These are phyloP conservation scores for Elongisporangium anandrum DNA, from an alignment of 352 stramenopile species.

Conservation along the genomic window DNA sequence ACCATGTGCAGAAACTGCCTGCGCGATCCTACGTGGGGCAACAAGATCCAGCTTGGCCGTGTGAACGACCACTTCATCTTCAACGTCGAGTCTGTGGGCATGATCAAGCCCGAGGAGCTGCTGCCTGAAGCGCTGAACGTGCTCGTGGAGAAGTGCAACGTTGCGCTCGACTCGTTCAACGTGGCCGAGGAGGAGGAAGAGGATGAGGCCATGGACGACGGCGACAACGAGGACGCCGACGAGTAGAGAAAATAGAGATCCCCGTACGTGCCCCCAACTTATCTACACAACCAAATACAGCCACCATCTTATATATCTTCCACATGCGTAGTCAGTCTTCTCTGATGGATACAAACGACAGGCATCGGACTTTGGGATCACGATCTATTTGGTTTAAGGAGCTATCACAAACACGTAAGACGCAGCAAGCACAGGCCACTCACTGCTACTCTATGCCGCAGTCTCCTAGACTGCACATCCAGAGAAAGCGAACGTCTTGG, in stretches of 20 bases:
- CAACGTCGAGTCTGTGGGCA: conserved; percentile 79
- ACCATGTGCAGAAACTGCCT: conserved; percentile 98
- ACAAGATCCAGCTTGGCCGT: conserved; percentile 88
- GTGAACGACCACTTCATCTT: conserved; percentile 97
- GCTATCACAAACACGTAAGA: background rate
- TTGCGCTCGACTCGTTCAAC: conserved; percentile 80
- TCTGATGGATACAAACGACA: no score
- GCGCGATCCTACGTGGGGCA: conserved; percentile 77
- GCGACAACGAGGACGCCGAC: conserved; percentile 30
- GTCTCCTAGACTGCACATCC: background rate
- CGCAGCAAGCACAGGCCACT: background rate
- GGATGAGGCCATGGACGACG: conserved; percentile 40
- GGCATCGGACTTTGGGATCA: background rate
- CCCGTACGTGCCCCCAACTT: background rate
- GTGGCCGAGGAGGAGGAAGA: conserved; percentile 41
- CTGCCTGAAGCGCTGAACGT: conserved; percentile 76
- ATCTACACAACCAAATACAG: background rate
- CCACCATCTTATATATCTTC: background rate
- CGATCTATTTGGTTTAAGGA: background rate
- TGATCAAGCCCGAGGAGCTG: conserved; percentile 84
- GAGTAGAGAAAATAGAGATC: conserved; percentile 40
- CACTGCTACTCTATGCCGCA: background rate
- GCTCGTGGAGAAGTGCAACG: conserved; percentile 78
- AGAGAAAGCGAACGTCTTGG: no score
- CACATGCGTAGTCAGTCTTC: background rate